A percentile compares a stretch with the other conserved stretches of the same genome.
These are phyloP conservation scores for Ceratocystis destructans DNA, from an alignment of 2,329 filamentous ascomycete species.

Conservation along the genomic window DNA sequence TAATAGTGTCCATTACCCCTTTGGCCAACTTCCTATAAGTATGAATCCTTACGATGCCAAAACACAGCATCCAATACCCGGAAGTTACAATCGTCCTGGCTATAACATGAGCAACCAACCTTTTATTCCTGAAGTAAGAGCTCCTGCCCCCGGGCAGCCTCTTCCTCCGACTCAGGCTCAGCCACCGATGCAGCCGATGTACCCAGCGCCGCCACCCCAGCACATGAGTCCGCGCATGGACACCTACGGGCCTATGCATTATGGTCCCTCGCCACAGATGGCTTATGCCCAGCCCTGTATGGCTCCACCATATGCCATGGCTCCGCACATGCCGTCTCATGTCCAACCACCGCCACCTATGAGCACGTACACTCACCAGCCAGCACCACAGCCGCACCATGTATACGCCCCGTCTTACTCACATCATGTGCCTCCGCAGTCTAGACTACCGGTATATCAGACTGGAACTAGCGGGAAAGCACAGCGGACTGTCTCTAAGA, in stretches of 20 bases:
- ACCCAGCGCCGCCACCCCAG: conserved; percentile 27
- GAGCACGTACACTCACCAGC: conserved; percentile 31
- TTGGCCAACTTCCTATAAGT: conserved; percentile 61
- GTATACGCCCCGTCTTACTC: conserved; percentile 19
- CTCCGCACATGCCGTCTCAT: conserved; percentile 21
- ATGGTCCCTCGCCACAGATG: conserved; percentile 33
- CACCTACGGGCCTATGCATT: conserved; percentile 29
- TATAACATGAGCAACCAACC: conserved; percentile 94
- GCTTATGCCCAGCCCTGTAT: conserved; percentile 30
- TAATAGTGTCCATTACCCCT: conserved; percentile 49
- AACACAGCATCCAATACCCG: conserved; percentile 57
- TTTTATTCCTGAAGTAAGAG: conserved; percentile 54
- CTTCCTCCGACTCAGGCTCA: not conserved
- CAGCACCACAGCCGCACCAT: conserved; percentile 1
- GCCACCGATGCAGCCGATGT: conserved; percentile 5
- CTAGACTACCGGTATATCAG: conserved; percentile 33
- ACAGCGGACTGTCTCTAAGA: conserved; percentile 31
- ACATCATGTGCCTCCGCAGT: conserved; percentile 29
- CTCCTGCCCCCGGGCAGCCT: conserved; percentile 24
- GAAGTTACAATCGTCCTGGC: conserved; percentile 67
- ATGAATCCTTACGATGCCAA: conserved; percentile 57
- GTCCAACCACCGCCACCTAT: conserved; percentile 31
- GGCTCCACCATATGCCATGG: conserved; percentile 40
- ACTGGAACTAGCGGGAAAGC: conserved; percentile 24
- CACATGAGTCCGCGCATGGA: conserved; percentile 40